A percentile compares a stretch with the other conserved stretches of the same genome.
Conservation (phyloP, 331 rosid species). For the Malus hybrid region DNA sequence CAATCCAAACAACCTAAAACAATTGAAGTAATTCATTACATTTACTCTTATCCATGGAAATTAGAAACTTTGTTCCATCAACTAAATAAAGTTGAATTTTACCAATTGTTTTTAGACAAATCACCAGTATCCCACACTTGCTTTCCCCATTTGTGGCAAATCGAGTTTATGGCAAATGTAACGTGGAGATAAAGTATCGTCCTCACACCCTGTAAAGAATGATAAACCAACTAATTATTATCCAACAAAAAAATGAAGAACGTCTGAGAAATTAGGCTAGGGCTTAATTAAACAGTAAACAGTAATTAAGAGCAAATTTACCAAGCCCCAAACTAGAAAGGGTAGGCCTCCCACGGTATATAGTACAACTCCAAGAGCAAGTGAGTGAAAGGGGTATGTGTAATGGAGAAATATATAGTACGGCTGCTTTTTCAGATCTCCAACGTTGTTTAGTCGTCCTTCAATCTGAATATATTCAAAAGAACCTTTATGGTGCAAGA, state of each 20-base stretch:
- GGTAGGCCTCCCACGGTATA: conserved; percentile 13
- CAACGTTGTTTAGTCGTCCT: conserved; percentile 10
- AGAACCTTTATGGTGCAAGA: no score
- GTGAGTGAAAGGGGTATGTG: conserved; percentile 11
- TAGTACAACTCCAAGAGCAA: conserved; percentile 4
- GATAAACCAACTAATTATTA: background rate
- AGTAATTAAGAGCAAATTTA: background rate
- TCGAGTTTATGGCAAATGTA: conserved; percentile 14
- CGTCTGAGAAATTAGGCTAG: no score
- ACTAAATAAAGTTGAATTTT: background rate
- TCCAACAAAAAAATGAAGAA: no score
- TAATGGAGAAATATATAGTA: conserved; percentile 14
- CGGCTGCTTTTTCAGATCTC: conserved; percentile 5
- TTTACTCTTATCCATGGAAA: background rate
- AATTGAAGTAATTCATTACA: background rate
- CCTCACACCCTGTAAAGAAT: conserved; percentile 10
- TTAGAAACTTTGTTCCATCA: background rate
- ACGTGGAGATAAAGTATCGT: background rate
- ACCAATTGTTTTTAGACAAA: background rate
- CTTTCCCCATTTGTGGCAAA: conserved; percentile 19
- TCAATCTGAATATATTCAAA: background rate
- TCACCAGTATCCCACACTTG: conserved; percentile 11
- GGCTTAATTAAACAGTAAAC: background rate
- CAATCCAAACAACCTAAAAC: conserved; percentile 56
- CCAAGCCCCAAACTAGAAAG: conserved; percentile 22